Percentiles rank a stretch among this genome's conserved stretches.
These are phyloP conservation scores for Cerioporus squamosus DNA, from an alignment of 1,284 basidiomycete species.

Conservation along the genomic window DNA sequence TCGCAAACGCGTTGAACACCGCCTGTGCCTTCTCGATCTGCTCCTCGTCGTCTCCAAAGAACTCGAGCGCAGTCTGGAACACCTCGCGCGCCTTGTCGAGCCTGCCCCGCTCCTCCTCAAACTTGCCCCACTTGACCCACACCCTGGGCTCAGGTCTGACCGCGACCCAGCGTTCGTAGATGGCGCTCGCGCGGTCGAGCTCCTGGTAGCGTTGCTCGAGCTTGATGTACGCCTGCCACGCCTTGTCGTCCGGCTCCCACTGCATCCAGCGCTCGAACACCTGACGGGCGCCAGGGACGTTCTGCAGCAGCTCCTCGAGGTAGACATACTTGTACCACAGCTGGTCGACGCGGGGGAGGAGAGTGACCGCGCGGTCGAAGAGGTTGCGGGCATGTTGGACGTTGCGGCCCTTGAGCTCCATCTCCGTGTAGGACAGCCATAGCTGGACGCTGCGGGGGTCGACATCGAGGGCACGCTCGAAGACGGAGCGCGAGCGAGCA, in stretches of 20 bases:
- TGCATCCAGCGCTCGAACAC: constrained; percentile 99
- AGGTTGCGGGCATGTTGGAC: constrained; percentile 97
- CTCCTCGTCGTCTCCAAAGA: constrained; percentile 97
- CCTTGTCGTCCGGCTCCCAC: constrained; percentile 99
- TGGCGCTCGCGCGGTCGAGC: constrained; percentile 86
- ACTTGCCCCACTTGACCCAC: constrained; percentile 98
- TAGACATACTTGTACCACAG: constrained; percentile 99
- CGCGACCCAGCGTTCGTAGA: constrained; percentile 96
- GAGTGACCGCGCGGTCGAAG: constrained; percentile 94
- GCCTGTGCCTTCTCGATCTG: constrained; percentile 97
- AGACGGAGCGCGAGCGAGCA: constrained; percentile 91
- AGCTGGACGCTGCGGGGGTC: constrained; percentile 88
- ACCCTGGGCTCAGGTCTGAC: constrained; percentile 93
- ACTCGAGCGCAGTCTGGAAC: constrained; percentile 96
- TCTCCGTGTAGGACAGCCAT: constrained; percentile 98
- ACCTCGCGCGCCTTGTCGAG: constrained; percentile 94
- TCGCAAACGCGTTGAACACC: constrained; percentile 95
- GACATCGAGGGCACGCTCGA: constrained; percentile 96
- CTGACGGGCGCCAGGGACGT: constrained; percentile 93
- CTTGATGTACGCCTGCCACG: constrained; percentile 99
- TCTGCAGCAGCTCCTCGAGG: constrained; percentile 95
- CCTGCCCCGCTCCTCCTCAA: constrained; percentile 89
- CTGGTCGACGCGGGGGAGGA: constrained; percentile 93
- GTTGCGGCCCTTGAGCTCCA: constrained; percentile 97
- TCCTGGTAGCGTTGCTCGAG: constrained; percentile 95